Conservation (phyloP, 352 stramenopile genomes). For the Globisporangium cystogenes region DNA sequence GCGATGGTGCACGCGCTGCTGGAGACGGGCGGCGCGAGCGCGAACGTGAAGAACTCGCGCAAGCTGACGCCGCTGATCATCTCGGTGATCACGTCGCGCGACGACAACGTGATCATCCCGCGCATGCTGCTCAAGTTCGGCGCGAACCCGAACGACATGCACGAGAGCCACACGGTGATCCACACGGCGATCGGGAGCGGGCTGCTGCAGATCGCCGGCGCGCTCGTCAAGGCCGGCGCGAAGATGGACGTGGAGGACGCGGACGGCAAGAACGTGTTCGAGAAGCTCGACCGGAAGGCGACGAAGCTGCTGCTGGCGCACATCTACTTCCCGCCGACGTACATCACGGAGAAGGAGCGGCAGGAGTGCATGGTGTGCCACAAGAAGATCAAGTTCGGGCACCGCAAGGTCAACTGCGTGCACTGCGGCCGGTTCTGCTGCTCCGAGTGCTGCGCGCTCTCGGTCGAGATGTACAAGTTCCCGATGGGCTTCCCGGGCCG, state of each 20-base stretch:
- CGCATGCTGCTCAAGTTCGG: constrained; percentile 87
- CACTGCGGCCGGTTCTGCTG: constrained; percentile 79
- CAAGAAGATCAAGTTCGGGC: constrained; percentile 86
- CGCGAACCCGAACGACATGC: constrained; percentile 86
- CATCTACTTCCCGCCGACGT: constrained; percentile 85
- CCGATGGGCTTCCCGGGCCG: constrained; percentile 80
- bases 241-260: constrained; percentile 87
- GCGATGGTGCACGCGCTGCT: constrained; percentile 79
- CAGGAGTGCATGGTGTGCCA: constrained; percentile 79
- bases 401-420: constrained; percentile 84
- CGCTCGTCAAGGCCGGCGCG: constrained; percentile 70
- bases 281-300: constrained; percentile 74
- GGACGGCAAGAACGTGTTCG: constrained; percentile 80
- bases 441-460: constrained; percentile 56
- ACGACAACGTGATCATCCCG: constrained; percentile 79
- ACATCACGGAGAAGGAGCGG: constrained; percentile 84
- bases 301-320: constrained; percentile 68
- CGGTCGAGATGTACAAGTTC: constrained; percentile 75
- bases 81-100: constrained; percentile 80
- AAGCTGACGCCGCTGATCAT: constrained; percentile 86
- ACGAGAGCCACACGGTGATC: constrained; percentile 84
- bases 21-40: constrained; percentile 56
- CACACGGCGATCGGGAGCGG: constrained; percentile 72
- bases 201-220: constrained; percentile 68
- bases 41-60: constrained; percentile 85